A percentile compares a stretch with the other conserved stretches of the same genome.
Evolutionary conservation across 2,329 filamentous ascomycete genomes (phyloP).

Genomic region (Cercospora sp.): DNA sequence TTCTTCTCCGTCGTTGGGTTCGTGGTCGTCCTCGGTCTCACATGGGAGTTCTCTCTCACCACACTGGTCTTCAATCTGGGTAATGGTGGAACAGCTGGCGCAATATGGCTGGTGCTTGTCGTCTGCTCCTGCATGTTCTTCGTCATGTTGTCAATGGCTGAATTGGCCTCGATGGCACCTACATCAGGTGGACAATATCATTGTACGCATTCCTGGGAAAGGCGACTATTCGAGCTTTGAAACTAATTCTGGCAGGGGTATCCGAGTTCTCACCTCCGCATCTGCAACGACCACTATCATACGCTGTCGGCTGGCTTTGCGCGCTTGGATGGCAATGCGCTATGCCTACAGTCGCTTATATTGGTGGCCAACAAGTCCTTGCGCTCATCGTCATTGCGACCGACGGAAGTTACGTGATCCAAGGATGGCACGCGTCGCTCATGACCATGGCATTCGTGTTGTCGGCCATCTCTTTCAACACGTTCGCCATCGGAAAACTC

Average conservation of each 20-base stretch:
- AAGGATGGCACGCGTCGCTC: conserved; percentile 30
- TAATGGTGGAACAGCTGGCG: conserved; percentile 56
- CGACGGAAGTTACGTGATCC: conserved; percentile 28
- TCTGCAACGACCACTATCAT: conserved; percentile 59
- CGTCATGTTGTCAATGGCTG: conserved; percentile 48
- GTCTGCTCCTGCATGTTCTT: conserved; percentile 31
- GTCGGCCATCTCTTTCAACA: conserved; percentile 36
- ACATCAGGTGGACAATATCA: conserved; percentile 55
- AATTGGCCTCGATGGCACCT: conserved; percentile 57
- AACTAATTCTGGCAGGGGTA: conserved; percentile 31
- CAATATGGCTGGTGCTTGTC: conserved; percentile 51
- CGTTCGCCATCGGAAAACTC: conserved; percentile 34
- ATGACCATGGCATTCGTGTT: conserved; percentile 32
- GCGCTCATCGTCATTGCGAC: conserved; percentile 32
- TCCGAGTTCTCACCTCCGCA: conserved; percentile 51
- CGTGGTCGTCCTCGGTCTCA: conserved; percentile 32
- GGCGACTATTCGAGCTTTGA: neutral
- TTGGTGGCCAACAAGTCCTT: conserved; percentile 34
- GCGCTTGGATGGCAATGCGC: conserved; percentile 37
- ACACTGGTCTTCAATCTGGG: conserved; percentile 31
- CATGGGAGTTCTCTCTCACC: conserved; percentile 32
- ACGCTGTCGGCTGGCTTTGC: conserved; percentile 49
- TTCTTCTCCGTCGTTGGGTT: conserved; percentile 36
- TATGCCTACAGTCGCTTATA: conserved; percentile 34
- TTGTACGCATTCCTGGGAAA: conserved; percentile 34